These are phyloP conservation scores for Aspergillus calidoustus DNA, from an alignment of 2,329 filamentous ascomycete genomes.

Conservation along the genomic window DNA sequence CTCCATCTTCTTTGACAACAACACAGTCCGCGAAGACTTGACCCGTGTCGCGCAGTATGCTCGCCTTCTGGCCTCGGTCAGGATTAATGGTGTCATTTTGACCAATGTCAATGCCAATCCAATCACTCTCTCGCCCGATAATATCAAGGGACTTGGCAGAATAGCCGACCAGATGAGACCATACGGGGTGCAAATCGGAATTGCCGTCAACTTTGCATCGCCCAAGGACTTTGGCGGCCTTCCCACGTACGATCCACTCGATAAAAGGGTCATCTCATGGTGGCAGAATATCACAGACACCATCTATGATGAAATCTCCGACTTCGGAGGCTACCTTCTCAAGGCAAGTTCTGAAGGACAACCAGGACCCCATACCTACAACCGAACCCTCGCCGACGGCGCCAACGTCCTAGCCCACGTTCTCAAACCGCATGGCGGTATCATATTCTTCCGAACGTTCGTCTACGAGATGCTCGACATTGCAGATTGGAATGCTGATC, in stretches of 20 bases:
- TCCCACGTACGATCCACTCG: slow-evolving; percentile 67
- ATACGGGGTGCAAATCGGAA: slow-evolving; percentile 67
- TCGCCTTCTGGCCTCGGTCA: slow-evolving; percentile 67
- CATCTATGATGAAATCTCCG: slow-evolving; percentile 66
- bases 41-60: slow-evolving; percentile 66
- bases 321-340: slow-evolving; percentile 70
- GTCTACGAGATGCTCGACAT: slow-evolving; percentile 68
- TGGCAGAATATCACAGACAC: slow-evolving; percentile 65
- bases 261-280: slow-evolving; percentile 63
- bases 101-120: slow-evolving; percentile 76
- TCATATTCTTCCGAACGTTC: slow-evolving; percentile 74
- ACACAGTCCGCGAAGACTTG: slow-evolving; percentile 60
- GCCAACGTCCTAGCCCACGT: slow-evolving; percentile 70
- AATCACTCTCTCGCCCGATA: slow-evolving; percentile 58
- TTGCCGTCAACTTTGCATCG: slow-evolving; percentile 71
- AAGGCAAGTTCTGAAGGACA: slow-evolving; percentile 76
- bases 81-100: slow-evolving; percentile 68
- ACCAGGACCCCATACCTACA: slow-evolving; percentile 71
- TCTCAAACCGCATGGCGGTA: slow-evolving; percentile 61
- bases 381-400: slow-evolving; percentile 69
- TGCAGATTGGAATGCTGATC: slow-evolving; percentile 67
- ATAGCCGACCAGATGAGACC: slow-evolving; percentile 70
- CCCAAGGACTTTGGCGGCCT: slow-evolving; percentile 62
- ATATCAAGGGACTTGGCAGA: slow-evolving; percentile 63
- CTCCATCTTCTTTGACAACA: slow-evolving; percentile 70